These are phyloP conservation scores for Colletotrichum phormii DNA, from an alignment of 2,329 filamentous ascomycete genomes.

Conservation along the genomic window DNA sequence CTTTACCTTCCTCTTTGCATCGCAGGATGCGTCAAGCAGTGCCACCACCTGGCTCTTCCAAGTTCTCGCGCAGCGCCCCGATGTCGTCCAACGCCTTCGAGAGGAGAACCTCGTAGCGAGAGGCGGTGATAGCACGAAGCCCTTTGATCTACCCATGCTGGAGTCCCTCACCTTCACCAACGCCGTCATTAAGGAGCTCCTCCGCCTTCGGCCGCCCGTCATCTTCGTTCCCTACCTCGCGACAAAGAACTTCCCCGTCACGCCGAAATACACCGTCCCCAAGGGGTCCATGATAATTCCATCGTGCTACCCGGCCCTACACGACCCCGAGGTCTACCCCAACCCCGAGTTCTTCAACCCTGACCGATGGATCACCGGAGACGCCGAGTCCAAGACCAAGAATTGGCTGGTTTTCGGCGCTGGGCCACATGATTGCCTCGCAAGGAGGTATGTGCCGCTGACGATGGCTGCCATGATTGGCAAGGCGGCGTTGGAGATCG, in stretches of 20 bases:
- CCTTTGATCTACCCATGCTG: slow-evolving; percentile 58
- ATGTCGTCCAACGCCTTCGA: slow-evolving; percentile 58
- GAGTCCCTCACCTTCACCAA: slow-evolving; percentile 63
- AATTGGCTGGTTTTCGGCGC: slow-evolving; percentile 67
- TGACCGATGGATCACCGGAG: slow-evolving; percentile 63
- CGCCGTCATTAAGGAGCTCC: slow-evolving; percentile 64
- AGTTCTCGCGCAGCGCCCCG: slow-evolving; percentile 61
- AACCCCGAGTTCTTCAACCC: slow-evolving; percentile 61
- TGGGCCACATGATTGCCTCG: slow-evolving; percentile 62
- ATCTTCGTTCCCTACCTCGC: slow-evolving; percentile 66
- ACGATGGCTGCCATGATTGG: slow-evolving; percentile 65
- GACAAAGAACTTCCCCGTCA: slow-evolving; percentile 59
- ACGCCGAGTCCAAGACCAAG: slow-evolving; percentile 61
- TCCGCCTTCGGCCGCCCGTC: slow-evolving; percentile 63
- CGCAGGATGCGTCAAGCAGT: slow-evolving; percentile 65
- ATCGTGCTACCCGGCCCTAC: slow-evolving; percentile 63
- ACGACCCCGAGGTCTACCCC: slow-evolving; percentile 60
- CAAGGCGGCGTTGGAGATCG: slow-evolving; percentile 60
- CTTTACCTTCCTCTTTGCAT: slow-evolving; percentile 66
- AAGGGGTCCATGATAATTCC: slow-evolving; percentile 62
- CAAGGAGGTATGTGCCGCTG: slow-evolving; percentile 60
- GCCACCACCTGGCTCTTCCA: slow-evolving; percentile 66
- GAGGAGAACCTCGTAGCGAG: slow-evolving; percentile 59
- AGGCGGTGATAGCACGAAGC: slow-evolving; percentile 52
- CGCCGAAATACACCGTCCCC: slow-evolving; percentile 59